Evolutionary conservation across 2,329 filamentous ascomycete genomes (phyloP), one percentile per base, ranked within the genome.

Genomic region (Xylariaceae sp.): DNA sequence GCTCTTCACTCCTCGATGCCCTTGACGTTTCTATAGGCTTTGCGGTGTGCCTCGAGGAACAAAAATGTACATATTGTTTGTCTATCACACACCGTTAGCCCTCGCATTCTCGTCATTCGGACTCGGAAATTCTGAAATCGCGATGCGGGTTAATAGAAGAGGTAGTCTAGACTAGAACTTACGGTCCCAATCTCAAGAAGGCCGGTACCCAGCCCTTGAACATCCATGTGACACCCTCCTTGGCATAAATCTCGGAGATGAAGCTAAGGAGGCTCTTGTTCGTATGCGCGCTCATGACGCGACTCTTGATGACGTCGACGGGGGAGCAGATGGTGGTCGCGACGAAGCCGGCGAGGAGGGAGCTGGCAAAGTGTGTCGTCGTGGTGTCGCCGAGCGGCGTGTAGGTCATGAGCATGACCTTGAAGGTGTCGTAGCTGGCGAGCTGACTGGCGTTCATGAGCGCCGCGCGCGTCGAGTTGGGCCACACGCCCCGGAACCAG

Each of bases 161-260:
- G 41, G 51, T 33, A 26, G 43, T 39, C n/a, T 34, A 17, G 33
- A 23, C 17, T 23, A 41, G 31, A 28, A 81, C 83, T 76, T 74
- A 86, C 80, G 86, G 86, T 68, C 86, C 86, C 46, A 89, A 75
- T 57, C 86, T 76, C 62, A 88, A 77, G 70, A 88, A 88, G 65
- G 84, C 86, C n/a, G 92, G 92, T 43, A 93, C 86, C 91, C 91
- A 96, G 59, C 92, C 92, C 74, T 91, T 90, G 76, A 96, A 96
- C 83, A 94, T 88, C 92, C 92, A 96, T 40, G 82, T 76, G 46
- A 90, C 73, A 1, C 92, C 92, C 70, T 96, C 90, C 16, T 83
- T 77, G 52, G 79, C 82, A 63, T 87, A 90, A 28, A 93, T 87
- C 40, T 90, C 86, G 37, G 78, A 75, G 51, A 96, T 75, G 19